Conservation (phyloP, 371 early-diverging fungal genomes). For the Mortierella sp. region DNA sequence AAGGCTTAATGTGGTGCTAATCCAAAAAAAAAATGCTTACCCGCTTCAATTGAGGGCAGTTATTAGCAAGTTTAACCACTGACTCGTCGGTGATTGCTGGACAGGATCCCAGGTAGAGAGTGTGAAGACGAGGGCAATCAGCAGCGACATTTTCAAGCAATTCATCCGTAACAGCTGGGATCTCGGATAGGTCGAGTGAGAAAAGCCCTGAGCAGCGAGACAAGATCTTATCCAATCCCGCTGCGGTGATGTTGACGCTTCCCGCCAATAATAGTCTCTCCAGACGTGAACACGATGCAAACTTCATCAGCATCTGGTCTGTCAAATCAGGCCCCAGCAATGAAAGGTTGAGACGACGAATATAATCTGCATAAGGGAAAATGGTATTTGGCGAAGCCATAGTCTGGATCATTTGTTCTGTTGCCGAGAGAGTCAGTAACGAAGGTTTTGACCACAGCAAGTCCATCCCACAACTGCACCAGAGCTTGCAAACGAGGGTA, state of each 20-base stretch:
- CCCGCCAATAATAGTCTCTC: constrained; percentile 73
- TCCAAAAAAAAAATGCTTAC: constrained; percentile 20
- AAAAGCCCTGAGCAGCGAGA: constrained; percentile 17
- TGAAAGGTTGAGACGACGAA: constrained; percentile 74
- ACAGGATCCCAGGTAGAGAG: constrained; percentile 52
- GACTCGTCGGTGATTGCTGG: constrained; percentile 51
- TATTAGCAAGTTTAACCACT: constrained; percentile 32
- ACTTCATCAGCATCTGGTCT: constrained; percentile 57
- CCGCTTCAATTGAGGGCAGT: constrained; percentile 38
- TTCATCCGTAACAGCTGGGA: constrained; percentile 39
- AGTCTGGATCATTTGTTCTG: constrained; percentile 30
- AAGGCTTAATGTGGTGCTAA: neutral
- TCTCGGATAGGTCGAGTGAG: constrained; percentile 48
- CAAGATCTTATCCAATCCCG: constrained; percentile 61
- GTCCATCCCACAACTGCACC: constrained; percentile 52
- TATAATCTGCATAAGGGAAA: constrained; percentile 64
- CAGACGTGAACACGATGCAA: constrained; percentile 67
- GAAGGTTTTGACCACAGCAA: constrained; percentile 48
- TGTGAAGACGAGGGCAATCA: constrained; percentile 51
- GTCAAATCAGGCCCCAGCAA: constrained; percentile 61
- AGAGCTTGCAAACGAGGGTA: constrained; percentile 44
- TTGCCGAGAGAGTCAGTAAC: constrained; percentile 15
- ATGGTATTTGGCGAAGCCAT: constrained; percentile 21
- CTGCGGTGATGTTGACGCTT: constrained; percentile 62
- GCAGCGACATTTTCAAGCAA: constrained; percentile 42